phyloP scores from a whole-genome alignment of 1,139 yeast species.

The Pichia sp. region DNA sequence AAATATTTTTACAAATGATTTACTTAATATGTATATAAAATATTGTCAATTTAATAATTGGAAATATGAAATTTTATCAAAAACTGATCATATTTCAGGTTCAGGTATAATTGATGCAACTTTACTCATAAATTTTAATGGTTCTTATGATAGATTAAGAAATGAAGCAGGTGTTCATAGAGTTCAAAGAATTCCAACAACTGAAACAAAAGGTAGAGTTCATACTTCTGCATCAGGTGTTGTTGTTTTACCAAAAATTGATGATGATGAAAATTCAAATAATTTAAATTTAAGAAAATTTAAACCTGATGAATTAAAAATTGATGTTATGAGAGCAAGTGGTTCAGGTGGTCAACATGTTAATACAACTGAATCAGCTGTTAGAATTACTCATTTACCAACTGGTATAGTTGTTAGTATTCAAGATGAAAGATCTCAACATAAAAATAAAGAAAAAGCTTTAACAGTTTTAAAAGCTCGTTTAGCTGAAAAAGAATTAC shows the following conservation, averaged over 20 bases:
- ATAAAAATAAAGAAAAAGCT: conserved; percentile 92
- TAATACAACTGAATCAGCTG: conserved; percentile 96
- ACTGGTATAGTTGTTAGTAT: conserved; percentile 84
- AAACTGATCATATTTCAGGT: conserved; percentile 48
- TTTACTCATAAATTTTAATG: conserved; percentile 64
- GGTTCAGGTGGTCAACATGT: conserved; percentile 99
- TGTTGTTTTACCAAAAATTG: conserved; percentile 82
- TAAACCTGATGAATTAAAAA: conserved; percentile 80
- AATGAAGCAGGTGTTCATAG: conserved; percentile 96
- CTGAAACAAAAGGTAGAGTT: conserved; percentile 89
- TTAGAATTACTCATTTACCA: conserved; percentile 85
- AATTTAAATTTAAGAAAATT: conserved; percentile 59
- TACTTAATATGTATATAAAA: conserved; percentile 73
- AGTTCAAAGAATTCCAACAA: conserved; percentile 89
- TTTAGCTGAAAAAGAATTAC: conserved; percentile 74
- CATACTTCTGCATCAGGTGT: conserved; percentile 97
- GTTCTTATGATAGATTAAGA: conserved; percentile 66
- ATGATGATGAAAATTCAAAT: conserved; percentile 44
- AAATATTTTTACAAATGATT: conserved; percentile 72
- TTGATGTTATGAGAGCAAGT: conserved; percentile 94
- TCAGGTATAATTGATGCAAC: conserved; percentile 75
- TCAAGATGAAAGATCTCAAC: conserved; percentile 96
- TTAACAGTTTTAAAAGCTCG: conserved; percentile 75
- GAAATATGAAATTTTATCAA: conserved; percentile 58
- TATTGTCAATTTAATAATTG: conserved; percentile 63